Conservation (phyloP, 169 alveolate genomes). For the Babesia gibsoni region DNA sequence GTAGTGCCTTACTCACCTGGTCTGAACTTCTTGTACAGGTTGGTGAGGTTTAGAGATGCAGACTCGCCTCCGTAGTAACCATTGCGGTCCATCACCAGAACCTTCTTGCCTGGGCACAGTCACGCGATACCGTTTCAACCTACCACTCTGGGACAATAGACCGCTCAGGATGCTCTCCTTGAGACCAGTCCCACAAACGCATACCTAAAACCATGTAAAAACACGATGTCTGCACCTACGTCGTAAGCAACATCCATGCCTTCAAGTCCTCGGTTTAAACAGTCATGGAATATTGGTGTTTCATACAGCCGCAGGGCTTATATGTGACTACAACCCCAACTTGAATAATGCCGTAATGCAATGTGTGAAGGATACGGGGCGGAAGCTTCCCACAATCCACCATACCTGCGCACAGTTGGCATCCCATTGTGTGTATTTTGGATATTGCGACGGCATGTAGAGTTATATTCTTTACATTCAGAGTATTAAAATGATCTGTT, state of each 20-base stretch:
- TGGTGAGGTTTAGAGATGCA: slow-evolving; percentile 95
- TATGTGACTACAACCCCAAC: too few species aligned
- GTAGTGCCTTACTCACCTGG: slow-evolving; percentile 70
- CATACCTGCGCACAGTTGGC: too few species aligned
- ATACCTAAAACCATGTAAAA: slow-evolving; percentile 63
- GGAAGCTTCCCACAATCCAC: too few species aligned
- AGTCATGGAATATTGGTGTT: too few species aligned
- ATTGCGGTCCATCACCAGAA: slow-evolving; percentile 95
- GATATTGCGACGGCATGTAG: too few species aligned
- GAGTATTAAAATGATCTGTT: too few species aligned
- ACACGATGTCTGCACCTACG: slow-evolving; percentile 15
- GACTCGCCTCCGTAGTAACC: slow-evolving; percentile 97
- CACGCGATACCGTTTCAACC: background rate
- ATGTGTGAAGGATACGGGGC: too few species aligned
- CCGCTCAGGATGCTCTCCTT: slow-evolving; percentile 97
- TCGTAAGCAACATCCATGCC: slow-evolving; percentile 58
- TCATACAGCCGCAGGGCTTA: too few species aligned
- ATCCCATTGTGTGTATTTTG: too few species aligned
- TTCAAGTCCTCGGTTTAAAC: too few species aligned
- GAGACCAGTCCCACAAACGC: slow-evolving; percentile 97
- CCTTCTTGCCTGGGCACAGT: slow-evolving; percentile 87
- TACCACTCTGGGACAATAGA: slow-evolving; percentile 85
- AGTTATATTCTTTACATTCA: too few species aligned
- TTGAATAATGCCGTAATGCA: too few species aligned
- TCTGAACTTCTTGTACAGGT: slow-evolving; percentile 90